These are phyloP conservation scores for Kwoniella bestiolae DNA, from an alignment of 768 basidiomycete genomes.

Conservation along the genomic window DNA sequence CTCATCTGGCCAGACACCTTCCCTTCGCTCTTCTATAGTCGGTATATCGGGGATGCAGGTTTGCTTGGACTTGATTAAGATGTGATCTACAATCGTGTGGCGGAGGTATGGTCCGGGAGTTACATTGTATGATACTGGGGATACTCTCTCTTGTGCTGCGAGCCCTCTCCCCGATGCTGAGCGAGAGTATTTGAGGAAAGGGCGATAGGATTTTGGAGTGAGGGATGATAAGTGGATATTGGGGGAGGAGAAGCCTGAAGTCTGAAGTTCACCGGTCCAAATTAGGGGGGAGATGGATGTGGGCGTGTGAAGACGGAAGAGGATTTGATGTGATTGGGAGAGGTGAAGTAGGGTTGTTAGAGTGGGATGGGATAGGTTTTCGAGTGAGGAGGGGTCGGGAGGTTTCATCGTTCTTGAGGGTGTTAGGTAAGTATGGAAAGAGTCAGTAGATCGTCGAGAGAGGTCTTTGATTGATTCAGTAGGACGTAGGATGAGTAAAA, in stretches of 20 bases:
- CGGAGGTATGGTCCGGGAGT: constrained; percentile 5
- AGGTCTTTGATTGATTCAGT: too few relatives aligned
- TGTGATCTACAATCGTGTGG: constrained; percentile 27
- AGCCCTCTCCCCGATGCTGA: too few relatives aligned
- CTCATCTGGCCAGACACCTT: constrained; percentile 18
- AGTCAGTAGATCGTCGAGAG: too few relatives aligned
- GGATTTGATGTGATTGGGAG: constrained; percentile 1
- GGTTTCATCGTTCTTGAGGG: too few relatives aligned
- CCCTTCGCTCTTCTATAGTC: constrained; percentile 15
- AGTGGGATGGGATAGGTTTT: background rate
- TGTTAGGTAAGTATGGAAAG: too few relatives aligned
- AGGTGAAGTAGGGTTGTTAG: background rate
- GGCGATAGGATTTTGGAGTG: background rate
- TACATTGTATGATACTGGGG: background rate
- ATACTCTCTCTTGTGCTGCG: too few relatives aligned
- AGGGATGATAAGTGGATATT: constrained; percentile 5
- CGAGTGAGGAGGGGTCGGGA: background rate
- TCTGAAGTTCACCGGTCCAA: background rate
- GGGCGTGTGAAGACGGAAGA: constrained; percentile 9
- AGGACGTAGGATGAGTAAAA: too few relatives aligned
- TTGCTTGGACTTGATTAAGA: constrained; percentile 12
- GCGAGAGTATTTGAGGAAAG: constrained; percentile 1
- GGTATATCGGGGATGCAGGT: constrained; percentile 7
- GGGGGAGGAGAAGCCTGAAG: constrained; percentile 18
- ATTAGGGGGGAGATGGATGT: constrained; percentile 16